Base-by-base conservation (phyloP, 73 alveolate genomes). In the Tetrahymena borealis region DNA sequence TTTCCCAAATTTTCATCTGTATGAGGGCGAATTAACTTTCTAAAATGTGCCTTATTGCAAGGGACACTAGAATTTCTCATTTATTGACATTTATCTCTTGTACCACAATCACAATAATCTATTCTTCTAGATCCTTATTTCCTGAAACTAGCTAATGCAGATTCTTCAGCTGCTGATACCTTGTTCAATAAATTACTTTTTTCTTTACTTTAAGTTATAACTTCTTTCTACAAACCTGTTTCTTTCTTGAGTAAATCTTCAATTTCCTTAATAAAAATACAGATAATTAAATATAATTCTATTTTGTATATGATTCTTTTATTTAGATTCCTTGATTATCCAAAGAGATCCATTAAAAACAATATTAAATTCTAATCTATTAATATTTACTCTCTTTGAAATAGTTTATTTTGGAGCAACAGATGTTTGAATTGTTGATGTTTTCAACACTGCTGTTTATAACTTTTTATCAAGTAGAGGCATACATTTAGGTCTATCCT, bases 1-100 rank as follows among this genome's bases (percentile, higher is more conserved):
- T 98, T 99, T 13, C 99, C 99, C 60, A 98, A 97, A 91, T 97
- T 92, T 11, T 91, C 93, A 85, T 97, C 97, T 9, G 95, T 93
- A 35, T 93, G 90, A 39, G 93, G 93, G 24, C 91, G 90, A 7
- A 93, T 33, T 85, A 93, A 79, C 20, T 93, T 93, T 40, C 95
- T 85, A 90, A 93, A 93, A 33, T 93, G 95, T 8, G 95, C 91
- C 38, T 93, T 93, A 18, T 93, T 33, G 78, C 95, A 93, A 28
- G 90, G 78, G n/a, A 93, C 93, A 79, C 78, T 93, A 9, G 85
- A 60, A n/a, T 60, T 60, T 60, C 85, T 60, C 28, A 60, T 60
- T 20, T 60, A 60, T 39, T 43, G 20, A 79, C 95, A 93, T 90
- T 42, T 93, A 39, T 93, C 95, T 90, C 95, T 79, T 39, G 91